Base-by-base conservation (phyloP, 352 stramenopile genomes). In the Globisporangium nunn region DNA sequence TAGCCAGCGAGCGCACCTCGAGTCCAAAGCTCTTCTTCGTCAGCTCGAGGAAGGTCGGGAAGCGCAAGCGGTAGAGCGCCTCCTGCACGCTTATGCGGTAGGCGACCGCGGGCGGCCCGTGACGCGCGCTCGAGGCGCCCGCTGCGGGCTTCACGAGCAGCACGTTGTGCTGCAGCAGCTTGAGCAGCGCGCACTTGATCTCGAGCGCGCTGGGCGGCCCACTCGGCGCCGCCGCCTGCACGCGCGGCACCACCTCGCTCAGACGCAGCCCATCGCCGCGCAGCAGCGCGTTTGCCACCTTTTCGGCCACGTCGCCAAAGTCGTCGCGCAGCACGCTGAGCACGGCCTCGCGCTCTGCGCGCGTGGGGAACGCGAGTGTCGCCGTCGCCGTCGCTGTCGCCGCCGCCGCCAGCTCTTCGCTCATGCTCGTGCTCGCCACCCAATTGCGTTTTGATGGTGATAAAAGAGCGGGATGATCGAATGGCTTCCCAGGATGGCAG, bases 91-190 rank as follows among this genome's bases (percentile, higher is more conserved):
- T 90, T 39, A 56, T 37, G 37, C 37, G 43, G 37, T 56, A 71
- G 30, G 68, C 60, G 10, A 74, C 62, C 14, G 58, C 48, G 1
- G 48, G 50, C 10, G 64, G n/a, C 41, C 53, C 23, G 40, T 23
- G 23, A 23, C 49, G n/a, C 39, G 51, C 44, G 66, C 68, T 54
- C 52, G 62, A 23, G 23, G 23, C 28, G 52, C 46, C 45, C 4
- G 61, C 58, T n/a, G 66, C 73, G 14, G 35, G 15, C 2, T 74
- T 70, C 46, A 93, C 74, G n/a, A 70, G 60, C 48, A 95, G 64
- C 59, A 93, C 39, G 66, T 95, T 95, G 70, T 95, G 85, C 67
- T 95, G 85, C 65, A 95, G 67, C 54, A 95, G 67, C 71, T 92
- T 93, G 51, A 95, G 78, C 58, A 95, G 56, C 45, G 73, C 81